Percentiles rank a stretch among this genome's conserved stretches.
phyloP scores from a whole-genome alignment of 495 filamentous ascomycete genomes.

The Haplographium delicatum region DNA sequence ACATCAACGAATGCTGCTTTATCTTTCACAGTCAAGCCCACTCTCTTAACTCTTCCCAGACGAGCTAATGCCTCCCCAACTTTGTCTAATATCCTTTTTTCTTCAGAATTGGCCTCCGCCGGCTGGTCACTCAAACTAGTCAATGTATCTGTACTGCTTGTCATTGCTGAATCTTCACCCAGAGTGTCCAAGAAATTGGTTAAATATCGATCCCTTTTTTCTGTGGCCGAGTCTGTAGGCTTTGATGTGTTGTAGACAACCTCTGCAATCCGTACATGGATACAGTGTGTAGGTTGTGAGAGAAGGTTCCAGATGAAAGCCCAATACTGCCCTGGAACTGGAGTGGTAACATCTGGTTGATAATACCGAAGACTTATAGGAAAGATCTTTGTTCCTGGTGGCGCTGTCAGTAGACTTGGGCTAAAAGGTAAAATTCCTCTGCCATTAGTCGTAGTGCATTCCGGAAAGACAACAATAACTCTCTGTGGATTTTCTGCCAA shows the following conservation, averaged over 20 bases:
- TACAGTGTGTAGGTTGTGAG: constrained; percentile 79
- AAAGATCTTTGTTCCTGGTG: constrained; percentile 67
- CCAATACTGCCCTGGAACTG: constrained; percentile 64
- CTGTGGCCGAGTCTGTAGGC: constrained; percentile 21
- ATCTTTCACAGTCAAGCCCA: constrained; percentile 74
- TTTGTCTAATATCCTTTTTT: constrained; percentile 61
- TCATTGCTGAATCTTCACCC: constrained; percentile 31
- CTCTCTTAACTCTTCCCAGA: constrained; percentile 83
- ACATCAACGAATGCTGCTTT: constrained; percentile 76
- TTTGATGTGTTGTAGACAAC: constrained; percentile 46
- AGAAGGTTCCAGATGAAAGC: constrained; percentile 80
- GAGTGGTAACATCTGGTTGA: constrained; percentile 83
- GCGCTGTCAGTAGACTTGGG: constrained; percentile 61
- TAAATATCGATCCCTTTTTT: constrained; percentile 36
- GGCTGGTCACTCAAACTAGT: constrained; percentile 30
- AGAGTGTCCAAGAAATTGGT: constrained; percentile 47
- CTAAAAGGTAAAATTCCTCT: constrained; percentile 82
- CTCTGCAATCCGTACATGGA: constrained; percentile 84
- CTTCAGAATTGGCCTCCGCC: constrained; percentile 44
- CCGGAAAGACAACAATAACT: constrained; percentile 80
- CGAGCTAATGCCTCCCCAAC: constrained; percentile 85
- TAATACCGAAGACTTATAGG: constrained; percentile 86
- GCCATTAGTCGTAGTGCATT: constrained; percentile 91
- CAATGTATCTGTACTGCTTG: constrained; percentile 30
- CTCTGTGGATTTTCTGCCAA: constrained; percentile 62